Evolutionary conservation across 768 basidiomycete genomes (phyloP).

Genomic region (Lactarius quietus): DNA sequence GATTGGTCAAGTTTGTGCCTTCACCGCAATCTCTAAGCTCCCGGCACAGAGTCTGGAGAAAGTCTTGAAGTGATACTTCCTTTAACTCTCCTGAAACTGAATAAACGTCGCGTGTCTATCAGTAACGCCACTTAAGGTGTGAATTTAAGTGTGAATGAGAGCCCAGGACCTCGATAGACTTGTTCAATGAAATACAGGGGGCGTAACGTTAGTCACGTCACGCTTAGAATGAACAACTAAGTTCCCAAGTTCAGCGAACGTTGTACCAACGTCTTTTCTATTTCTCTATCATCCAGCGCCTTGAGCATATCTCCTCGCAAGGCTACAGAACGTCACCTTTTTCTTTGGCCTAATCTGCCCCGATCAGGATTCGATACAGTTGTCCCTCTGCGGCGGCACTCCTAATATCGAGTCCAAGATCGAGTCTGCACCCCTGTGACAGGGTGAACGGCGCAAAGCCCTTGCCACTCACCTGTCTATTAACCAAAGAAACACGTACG

Average conservation of each 20-base stretch:
- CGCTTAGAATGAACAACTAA: conserved; percentile 30
- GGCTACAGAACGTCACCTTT: neutral
- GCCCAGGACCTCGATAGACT: neutral
- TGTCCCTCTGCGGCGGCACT: neutral
- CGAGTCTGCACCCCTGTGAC: conserved; percentile 9
- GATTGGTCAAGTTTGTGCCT: conserved; percentile 5
- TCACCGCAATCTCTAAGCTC: neutral
- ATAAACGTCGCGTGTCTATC: neutral
- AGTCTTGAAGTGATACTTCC: neutral
- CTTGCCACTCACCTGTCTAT: conserved; percentile 1
- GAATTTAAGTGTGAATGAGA: too few species aligned
- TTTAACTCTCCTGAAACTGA: neutral
- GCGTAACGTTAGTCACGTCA: conserved; percentile 28
- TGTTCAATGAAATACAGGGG: conserved; percentile 13
- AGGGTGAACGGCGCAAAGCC: conserved; percentile 12
- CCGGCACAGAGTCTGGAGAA: neutral
- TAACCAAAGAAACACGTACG: conserved; percentile 15
- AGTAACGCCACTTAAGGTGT: neutral
- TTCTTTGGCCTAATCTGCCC: conserved; percentile 7
- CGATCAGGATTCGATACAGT: conserved; percentile 19
- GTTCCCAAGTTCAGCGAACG: conserved; percentile 29
- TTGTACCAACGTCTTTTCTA: conserved; percentile 23
- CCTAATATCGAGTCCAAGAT: conserved; percentile 19
- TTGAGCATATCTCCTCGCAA: conserved; percentile 9
- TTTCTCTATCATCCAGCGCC: conserved; percentile 21